Evolutionary conservation across 1,284 basidiomycete species (phyloP).

Genomic region (Pseudozyma thailandica): DNA sequence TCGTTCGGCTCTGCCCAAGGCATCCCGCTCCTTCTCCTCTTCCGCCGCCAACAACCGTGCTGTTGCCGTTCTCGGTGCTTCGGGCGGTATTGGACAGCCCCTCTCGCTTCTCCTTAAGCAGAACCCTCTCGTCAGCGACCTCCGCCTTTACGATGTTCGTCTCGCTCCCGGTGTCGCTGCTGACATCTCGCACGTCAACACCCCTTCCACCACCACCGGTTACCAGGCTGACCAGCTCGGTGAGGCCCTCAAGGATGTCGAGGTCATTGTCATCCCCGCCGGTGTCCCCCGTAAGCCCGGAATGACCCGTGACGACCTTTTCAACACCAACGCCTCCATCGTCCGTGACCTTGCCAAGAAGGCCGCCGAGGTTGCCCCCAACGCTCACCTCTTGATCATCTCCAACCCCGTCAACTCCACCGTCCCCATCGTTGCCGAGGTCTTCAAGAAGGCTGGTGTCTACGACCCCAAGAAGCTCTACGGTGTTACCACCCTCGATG

Average conservation of each 20-base stretch:
- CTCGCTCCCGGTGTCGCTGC: constrained; percentile 70
- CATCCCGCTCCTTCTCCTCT: constrained; percentile 79
- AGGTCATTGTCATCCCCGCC: constrained; percentile 96
- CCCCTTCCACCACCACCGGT: constrained; percentile 82
- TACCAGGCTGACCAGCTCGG: constrained; percentile 80
- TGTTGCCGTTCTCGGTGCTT: constrained; percentile 88
- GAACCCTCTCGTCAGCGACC: constrained; percentile 82
- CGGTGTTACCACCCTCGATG: constrained; percentile 95
- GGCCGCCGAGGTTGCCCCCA: constrained; percentile 85
- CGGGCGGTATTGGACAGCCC: constrained; percentile 83
- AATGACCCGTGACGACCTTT: constrained; percentile 98
- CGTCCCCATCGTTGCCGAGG: constrained; percentile 94
- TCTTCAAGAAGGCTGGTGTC: constrained; percentile 90
- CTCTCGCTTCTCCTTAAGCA: constrained; percentile 87
- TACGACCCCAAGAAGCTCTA: constrained; percentile 80
- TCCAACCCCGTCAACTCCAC: constrained; percentile 83
- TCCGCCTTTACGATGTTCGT: constrained; percentile 66
- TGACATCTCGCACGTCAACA: constrained; percentile 81
- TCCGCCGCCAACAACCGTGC: constrained; percentile 79
- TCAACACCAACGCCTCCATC: constrained; percentile 96
- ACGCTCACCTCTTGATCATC: constrained; percentile 92
- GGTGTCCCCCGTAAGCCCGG: constrained; percentile 73
- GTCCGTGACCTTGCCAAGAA: constrained; percentile 93
- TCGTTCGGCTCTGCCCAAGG: constrained; percentile 42
- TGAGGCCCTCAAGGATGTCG: constrained; percentile 82